Base-by-base conservation (phyloP, 257 asterid species). In the Solanum verrucosum region DNA sequence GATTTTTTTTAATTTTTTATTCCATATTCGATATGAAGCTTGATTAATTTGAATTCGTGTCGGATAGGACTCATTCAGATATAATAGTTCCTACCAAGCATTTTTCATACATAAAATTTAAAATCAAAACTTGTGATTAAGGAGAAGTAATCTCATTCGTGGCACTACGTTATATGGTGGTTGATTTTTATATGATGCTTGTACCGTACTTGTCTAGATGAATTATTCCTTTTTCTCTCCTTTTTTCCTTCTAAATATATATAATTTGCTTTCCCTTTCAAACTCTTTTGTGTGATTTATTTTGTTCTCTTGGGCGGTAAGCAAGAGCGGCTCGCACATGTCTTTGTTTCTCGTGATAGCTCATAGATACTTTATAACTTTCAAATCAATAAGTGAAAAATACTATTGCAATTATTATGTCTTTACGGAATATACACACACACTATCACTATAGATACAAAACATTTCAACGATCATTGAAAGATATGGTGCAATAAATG, bases 51-150 rank as follows among this genome's bases (percentile, higher is more conserved):
- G 1, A 9, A 60, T 9, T 60, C 3, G 0, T 4, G 0, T 23
- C 1, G 27, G 0, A 60, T 60, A 23, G 11, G 6, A 1, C 3
- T 8, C 1, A 4, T 9, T 9, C 6, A 60, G 15, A 9, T 9
- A 4, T 60, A 60, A 23, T 12, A 23, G 0, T 21, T 12, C 1
- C 1, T 3, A 9, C 2, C 7, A 63, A 9, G 1, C 1, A 60
- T n/a, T 23, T 63, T 23, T 63, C 5, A 63, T 60, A 21, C 0
- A 9, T 0, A n/a, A 63, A n/a, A 63, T 9, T 63, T 0, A 6
- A 63, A 63, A 10, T 23, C 29, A 25, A 63, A 5, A 63, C 14
- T 1, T 23, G 0, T 23, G 2, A 63, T 60, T 21, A 60, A 21
- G 2, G 3, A 60, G 0, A 20, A 18, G 10, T 4, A 20, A 56